These are phyloP conservation scores for Cyberlindnera petersonii DNA, from an alignment of 805 yeast genomes.

Conservation along the genomic window DNA sequence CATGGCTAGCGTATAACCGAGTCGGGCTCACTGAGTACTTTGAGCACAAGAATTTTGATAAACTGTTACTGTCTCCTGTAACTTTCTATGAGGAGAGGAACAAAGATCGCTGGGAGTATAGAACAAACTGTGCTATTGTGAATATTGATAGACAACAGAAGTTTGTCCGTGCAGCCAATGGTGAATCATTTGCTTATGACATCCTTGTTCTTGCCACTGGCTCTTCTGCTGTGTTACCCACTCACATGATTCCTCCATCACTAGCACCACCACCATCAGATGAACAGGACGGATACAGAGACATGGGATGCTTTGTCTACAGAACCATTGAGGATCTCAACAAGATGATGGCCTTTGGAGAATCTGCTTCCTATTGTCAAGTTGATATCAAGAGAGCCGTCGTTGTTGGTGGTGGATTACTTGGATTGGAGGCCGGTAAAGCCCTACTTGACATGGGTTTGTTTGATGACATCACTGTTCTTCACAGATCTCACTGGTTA, in stretches of 20 bases:
- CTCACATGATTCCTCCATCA: conserved; percentile 25
- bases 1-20: conserved; percentile 34
- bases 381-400: conserved; percentile 27
- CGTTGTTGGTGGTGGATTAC: conserved; percentile 34
- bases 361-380: no score
- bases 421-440: conserved; percentile 37
- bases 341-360: conserved; percentile 27
- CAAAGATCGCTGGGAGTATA: conserved; percentile 25
- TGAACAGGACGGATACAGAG: conserved; percentile 17
- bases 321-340: conserved; percentile 34
- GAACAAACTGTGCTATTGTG: conserved; percentile 23
- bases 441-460: conserved; percentile 31
- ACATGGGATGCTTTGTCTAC: conserved; percentile 34
- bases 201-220: conserved; percentile 32
- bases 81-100: conserved; percentile 26
- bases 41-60: conserved; percentile 27
- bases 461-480: conserved; percentile 30
- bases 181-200: conserved; percentile 25
- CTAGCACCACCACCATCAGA: conserved; percentile 11
- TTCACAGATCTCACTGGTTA: conserved; percentile 33
- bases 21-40: conserved; percentile 34
- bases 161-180: conserved; percentile 18
- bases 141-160: conserved; percentile 18
- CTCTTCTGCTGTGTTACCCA: conserved; percentile 31
- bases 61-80: conserved; percentile 27